These are phyloP conservation scores for Trichoderma virens DNA, from an alignment of 495 filamentous ascomycete species.

Conservation along the genomic window DNA sequence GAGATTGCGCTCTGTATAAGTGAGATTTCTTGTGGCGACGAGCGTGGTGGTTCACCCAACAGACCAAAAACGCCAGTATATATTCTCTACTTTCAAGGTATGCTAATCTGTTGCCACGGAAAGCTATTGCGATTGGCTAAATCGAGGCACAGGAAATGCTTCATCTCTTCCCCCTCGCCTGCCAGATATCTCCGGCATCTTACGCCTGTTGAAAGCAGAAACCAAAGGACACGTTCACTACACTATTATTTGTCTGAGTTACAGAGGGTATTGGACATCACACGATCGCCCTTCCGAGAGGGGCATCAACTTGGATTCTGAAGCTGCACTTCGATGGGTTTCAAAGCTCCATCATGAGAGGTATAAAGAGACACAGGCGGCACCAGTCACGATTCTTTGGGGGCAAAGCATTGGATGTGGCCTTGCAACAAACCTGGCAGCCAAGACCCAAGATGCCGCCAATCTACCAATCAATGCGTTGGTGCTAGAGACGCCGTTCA, in stretches of 20 bases:
- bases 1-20: slow-evolving; percentile 48
- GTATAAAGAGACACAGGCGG: slow-evolving; percentile 1
- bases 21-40: neutral
- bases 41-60: neutral
- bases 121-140: slow-evolving; percentile 19
- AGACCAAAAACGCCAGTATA: slow-evolving; percentile 25
- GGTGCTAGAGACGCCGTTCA: slow-evolving; percentile 71
- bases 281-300: slow-evolving; percentile 57
- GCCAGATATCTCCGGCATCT: slow-evolving; percentile 54
- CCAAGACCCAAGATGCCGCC: slow-evolving; percentile 17
- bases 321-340: slow-evolving; percentile 52
- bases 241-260: slow-evolving; percentile 59
- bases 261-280: slow-evolving; percentile 75
- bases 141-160: slow-evolving; percentile 45
- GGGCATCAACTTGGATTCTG: slow-evolving; percentile 57
- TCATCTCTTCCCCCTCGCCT: slow-evolving; percentile 63
- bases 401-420: slow-evolving; percentile 69
- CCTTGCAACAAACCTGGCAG: slow-evolving; percentile 45
- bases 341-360: slow-evolving; percentile 26
- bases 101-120: neutral
- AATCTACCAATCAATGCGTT: slow-evolving; percentile 34
- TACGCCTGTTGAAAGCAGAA: slow-evolving; percentile 31
- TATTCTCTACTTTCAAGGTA: slow-evolving; percentile 55
- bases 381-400: slow-evolving; percentile 57
- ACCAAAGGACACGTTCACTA: slow-evolving; percentile 29